phyloP scores from a whole-genome alignment of 2,329 filamentous ascomycete genomes.

The Verticillium isaacii region DNA sequence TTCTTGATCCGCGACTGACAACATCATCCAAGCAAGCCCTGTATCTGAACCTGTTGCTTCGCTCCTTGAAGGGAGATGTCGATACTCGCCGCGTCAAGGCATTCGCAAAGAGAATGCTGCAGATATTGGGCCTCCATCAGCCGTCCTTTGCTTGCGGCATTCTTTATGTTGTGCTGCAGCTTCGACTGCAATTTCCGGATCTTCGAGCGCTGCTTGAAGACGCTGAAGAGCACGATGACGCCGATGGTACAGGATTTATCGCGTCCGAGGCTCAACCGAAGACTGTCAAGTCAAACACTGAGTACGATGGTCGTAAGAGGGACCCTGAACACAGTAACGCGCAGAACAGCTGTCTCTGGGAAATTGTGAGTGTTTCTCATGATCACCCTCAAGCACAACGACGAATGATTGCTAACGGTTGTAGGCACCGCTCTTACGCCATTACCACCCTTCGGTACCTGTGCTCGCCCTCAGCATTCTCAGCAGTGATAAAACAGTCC shows the following conservation, averaged over 20 bases:
- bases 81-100: slow-evolving; percentile 90
- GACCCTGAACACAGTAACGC: slow-evolving; percentile 90
- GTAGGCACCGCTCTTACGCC: slow-evolving; percentile 62
- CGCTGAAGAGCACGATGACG: slow-evolving; percentile 67
- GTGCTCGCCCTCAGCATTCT: slow-evolving; percentile 75
- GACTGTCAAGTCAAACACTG: not conserved
- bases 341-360: slow-evolving; percentile 91
- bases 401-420: slow-evolving; percentile 11
- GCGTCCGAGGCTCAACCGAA: not conserved
- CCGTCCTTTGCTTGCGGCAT: slow-evolving; percentile 89
- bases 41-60: slow-evolving; percentile 88
- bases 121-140: slow-evolving; percentile 83
- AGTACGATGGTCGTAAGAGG: slow-evolving; percentile 85
- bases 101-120: slow-evolving; percentile 89
- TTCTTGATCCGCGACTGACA: slow-evolving; percentile 82
- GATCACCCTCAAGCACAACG: not conserved
- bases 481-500: slow-evolving; percentile 63
- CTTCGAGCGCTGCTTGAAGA: slow-evolving; percentile 75
- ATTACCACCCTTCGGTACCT: slow-evolving; percentile 91
- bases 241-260: slow-evolving; percentile 37
- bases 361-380: slow-evolving; percentile 54
- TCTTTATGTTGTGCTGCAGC: slow-evolving; percentile 81
- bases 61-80: slow-evolving; percentile 83
- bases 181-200: slow-evolving; percentile 75
- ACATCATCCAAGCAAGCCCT: slow-evolving; percentile 92